Evolutionary conservation across 1,284 basidiomycete species (phyloP).

Genomic region (Fomitopsis pinicola): DNA sequence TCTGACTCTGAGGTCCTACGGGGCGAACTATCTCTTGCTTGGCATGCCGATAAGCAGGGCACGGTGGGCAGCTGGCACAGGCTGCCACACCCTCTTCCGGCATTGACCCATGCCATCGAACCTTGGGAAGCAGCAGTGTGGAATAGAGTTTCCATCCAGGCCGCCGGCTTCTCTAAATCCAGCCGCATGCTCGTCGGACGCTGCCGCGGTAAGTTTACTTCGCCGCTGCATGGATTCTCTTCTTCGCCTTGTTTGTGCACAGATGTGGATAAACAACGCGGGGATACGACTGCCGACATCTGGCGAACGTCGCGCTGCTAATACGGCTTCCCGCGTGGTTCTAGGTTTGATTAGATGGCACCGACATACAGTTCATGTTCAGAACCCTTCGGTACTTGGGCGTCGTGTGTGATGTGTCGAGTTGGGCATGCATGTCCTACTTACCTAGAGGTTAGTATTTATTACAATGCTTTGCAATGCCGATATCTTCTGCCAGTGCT

Average conservation of each 20-base stretch:
- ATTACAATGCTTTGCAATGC: too few species aligned
- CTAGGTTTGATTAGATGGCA: too few species aligned
- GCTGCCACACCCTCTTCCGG: neutral
- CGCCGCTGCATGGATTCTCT: neutral
- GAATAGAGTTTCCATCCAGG: neutral
- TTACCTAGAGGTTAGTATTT: too few species aligned
- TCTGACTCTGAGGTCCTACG: neutral
- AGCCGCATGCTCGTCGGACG: neutral
- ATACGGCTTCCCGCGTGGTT: too few species aligned
- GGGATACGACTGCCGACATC: too few species aligned
- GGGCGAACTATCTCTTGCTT: neutral
- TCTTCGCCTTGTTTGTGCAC: neutral
- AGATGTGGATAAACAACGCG: too few species aligned
- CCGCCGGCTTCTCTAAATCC: constrained; percentile 6
- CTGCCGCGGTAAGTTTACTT: neutral
- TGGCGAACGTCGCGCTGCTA: too few species aligned
- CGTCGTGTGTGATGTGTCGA: too few species aligned
- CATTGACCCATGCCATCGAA: neutral
- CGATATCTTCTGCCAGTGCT: too few species aligned
- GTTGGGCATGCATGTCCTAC: too few species aligned
- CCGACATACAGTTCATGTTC: too few species aligned
- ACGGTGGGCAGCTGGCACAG: neutral
- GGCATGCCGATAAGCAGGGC: neutral
- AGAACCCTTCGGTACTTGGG: too few species aligned
- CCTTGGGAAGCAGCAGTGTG: neutral